These are phyloP conservation scores for Fraxinus paxiana DNA, from an alignment of 305 asterid species.

Conservation along the genomic window DNA sequence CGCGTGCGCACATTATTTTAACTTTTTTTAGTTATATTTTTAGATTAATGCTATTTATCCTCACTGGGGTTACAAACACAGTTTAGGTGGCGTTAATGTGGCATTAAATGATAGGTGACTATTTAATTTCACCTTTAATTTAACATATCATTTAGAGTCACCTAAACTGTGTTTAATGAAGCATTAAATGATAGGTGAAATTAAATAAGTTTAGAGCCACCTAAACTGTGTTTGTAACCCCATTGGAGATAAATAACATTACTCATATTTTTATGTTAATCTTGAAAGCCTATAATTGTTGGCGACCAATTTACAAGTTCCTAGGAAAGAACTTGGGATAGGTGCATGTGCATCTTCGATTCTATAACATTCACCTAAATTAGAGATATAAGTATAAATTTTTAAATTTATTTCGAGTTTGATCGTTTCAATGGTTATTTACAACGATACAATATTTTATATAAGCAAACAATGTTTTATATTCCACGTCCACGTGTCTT, in stretches of 20 bases:
- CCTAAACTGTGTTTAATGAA: too few relatives aligned
- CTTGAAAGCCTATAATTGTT: not conserved
- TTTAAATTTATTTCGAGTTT: not conserved
- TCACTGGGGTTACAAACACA: too few relatives aligned
- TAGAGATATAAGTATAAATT: not conserved
- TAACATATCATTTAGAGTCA: too few relatives aligned
- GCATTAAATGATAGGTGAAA: too few relatives aligned
- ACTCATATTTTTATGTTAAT: not conserved
- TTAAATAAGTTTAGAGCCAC: too few relatives aligned
- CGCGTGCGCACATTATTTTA: slow-evolving; percentile 30
- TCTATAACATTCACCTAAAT: not conserved
- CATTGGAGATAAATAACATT: too few relatives aligned
- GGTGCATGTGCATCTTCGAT: not conserved
- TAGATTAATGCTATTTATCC: too few relatives aligned
- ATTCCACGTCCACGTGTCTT: not conserved
- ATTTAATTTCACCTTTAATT: too few relatives aligned
- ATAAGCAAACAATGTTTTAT: not conserved
- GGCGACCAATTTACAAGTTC: not conserved
- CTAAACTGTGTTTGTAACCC: too few relatives aligned
- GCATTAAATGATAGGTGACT: too few relatives aligned
- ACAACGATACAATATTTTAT: not conserved
- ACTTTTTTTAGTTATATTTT: not conserved
- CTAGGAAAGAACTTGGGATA: not conserved
- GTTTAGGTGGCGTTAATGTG: too few relatives aligned
- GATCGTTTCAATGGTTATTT: not conserved